phyloP scores from a whole-genome alignment of 2,329 filamentous ascomycete species.

The Aspergillus quadrilineatus region DNA sequence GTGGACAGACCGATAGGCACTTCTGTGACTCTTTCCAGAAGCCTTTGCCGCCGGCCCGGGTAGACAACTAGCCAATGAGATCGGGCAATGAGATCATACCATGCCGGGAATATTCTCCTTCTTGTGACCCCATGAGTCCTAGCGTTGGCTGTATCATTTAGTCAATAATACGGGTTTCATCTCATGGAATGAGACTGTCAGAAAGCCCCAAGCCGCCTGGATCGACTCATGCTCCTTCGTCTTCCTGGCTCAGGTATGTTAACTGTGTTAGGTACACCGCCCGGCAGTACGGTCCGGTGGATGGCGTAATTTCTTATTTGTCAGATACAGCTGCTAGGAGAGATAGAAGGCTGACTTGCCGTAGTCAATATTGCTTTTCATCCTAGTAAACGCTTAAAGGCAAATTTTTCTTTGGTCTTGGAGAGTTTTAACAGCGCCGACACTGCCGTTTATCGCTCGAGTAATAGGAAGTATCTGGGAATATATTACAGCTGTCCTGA shows the following conservation, averaged over 20 bases:
- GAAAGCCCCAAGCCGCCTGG: background rate
- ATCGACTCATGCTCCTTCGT: background rate
- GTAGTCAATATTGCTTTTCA: background rate
- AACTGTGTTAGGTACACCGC: constrained; percentile 2
- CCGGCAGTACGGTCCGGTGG: constrained; percentile 1
- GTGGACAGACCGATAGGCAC: too few species aligned
- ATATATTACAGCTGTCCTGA: background rate
- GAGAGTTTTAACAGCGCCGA: background rate
- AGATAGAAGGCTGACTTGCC: constrained; percentile 2
- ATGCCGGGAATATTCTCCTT: background rate
- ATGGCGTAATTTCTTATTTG: background rate
- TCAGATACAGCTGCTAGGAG: background rate
- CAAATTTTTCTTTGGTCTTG: background rate
- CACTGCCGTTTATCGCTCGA: too few species aligned
- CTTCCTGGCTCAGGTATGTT: background rate
- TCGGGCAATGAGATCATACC: constrained; percentile 17
- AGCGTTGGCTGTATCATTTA: constrained; percentile 3
- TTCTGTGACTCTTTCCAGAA: background rate
- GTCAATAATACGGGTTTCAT: background rate
- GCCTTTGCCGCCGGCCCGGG: constrained; percentile 5
- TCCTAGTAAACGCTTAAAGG: background rate
- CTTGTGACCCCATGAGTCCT: background rate
- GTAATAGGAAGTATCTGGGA: background rate
- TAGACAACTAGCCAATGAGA: constrained; percentile 12
- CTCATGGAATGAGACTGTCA: background rate